Evolutionary conservation across 768 basidiomycete species (phyloP).

Genomic region (Ramaria sp.): DNA sequence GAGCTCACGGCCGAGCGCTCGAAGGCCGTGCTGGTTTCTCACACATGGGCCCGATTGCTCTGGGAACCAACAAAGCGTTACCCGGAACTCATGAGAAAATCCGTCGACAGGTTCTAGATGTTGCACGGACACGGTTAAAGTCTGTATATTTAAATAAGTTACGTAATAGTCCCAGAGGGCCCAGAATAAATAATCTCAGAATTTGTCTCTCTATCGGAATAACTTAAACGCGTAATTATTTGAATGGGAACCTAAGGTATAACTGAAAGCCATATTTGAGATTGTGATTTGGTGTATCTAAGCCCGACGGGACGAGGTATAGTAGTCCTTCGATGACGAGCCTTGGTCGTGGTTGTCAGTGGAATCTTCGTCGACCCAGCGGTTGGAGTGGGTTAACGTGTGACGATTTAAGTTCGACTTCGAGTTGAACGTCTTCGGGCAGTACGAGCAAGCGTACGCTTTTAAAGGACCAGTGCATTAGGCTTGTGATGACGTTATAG

Average conservation of each 20-base stretch:
- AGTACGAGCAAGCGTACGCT: conserved; percentile 1
- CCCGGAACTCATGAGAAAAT: too few relatives aligned
- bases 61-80: too few relatives aligned
- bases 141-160: too few relatives aligned
- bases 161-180: too few relatives aligned
- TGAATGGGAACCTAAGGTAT: background rate
- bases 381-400: background rate
- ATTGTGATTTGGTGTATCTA: background rate
- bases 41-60: too few relatives aligned
- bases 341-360: background rate
- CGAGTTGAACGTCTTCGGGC: conserved; percentile 8
- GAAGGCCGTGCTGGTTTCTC: too few relatives aligned
- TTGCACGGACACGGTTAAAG: too few relatives aligned
- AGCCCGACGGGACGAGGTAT: conserved; percentile 4
- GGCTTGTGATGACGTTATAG: background rate
- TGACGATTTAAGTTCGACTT: conserved; percentile 9
- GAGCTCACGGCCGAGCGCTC: too few relatives aligned
- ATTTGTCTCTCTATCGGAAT: too few relatives aligned
- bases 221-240: too few relatives aligned
- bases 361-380: background rate
- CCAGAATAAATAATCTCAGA: too few relatives aligned
- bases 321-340: conserved; percentile 6
- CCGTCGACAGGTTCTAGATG: too few relatives aligned
- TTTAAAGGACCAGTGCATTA: background rate
- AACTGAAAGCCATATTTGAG: background rate